A percentile compares a stretch with the other conserved stretches of the same genome.
Evolutionary conservation across 2,329 filamentous ascomycete species (phyloP).

Genomic region (Graphilbum fragrans): DNA sequence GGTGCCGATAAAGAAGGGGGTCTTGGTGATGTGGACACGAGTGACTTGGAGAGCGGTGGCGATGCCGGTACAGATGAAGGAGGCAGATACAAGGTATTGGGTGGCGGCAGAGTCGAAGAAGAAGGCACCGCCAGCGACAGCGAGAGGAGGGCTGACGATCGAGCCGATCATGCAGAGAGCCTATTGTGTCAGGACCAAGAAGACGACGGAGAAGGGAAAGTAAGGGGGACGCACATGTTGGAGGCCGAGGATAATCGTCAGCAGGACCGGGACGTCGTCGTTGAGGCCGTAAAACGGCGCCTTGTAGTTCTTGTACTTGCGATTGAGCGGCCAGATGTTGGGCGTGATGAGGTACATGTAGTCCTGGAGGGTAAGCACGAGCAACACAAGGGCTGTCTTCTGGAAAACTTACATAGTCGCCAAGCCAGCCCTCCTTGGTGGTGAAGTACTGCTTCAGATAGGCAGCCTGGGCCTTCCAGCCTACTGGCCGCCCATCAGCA

Average conservation of each 20-base stretch:
- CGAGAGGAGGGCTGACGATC: constrained; percentile 24
- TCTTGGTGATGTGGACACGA: constrained; percentile 48
- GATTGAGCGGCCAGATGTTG: constrained; percentile 49
- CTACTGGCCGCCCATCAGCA: too few relatives aligned
- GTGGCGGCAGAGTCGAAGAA: constrained; percentile 41
- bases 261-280: constrained; percentile 53
- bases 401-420: constrained; percentile 2
- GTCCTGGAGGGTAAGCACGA: too few relatives aligned
- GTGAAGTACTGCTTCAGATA: background rate
- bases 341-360: constrained; percentile 25
- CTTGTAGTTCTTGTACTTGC: constrained; percentile 29
- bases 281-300: constrained; percentile 60
- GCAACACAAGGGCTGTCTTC: too few relatives aligned
- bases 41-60: constrained; percentile 56
- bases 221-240: constrained; percentile 60
- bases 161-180: constrained; percentile 55
- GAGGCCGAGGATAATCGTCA: constrained; percentile 54
- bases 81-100: constrained; percentile 57
- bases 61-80: constrained; percentile 55
- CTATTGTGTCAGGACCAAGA: too few relatives aligned
- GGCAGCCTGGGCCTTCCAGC: background rate
- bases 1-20: constrained; percentile 52
- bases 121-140: constrained; percentile 55
- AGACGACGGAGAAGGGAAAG: too few relatives aligned
- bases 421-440: constrained; percentile 1